These are phyloP conservation scores for Kwoniella mangroviensis DNA, from an alignment of 768 basidiomycete species.

Conservation along the genomic window DNA sequence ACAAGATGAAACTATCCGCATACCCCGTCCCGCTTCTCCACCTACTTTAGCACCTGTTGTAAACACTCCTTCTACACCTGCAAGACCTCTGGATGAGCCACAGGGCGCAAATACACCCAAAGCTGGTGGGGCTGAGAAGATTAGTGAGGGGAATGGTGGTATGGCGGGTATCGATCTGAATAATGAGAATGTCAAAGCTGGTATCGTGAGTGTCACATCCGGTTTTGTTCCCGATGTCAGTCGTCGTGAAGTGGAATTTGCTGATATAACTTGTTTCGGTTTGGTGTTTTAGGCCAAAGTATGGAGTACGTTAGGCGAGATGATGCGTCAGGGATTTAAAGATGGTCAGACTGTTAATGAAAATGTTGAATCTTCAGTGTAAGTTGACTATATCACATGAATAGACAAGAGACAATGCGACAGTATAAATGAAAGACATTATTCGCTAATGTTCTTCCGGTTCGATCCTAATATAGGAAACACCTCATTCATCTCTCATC, in stretches of 20 bases:
- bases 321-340: slow-evolving; percentile 37
- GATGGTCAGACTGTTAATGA: slow-evolving; percentile 11
- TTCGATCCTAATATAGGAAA: slow-evolving; percentile 19
- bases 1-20: slow-evolving; percentile 12
- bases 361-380: slow-evolving; percentile 26
- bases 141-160: background rate
- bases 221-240: background rate
- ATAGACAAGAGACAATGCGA: too few relatives aligned
- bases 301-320: slow-evolving; percentile 35
- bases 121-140: background rate
- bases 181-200: slow-evolving; percentile 24
- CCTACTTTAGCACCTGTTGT: slow-evolving; percentile 6
- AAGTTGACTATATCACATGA: too few relatives aligned
- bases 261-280: background rate
- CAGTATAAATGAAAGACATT: too few relatives aligned
- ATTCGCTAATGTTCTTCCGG: too few relatives aligned
- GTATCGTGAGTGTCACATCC: slow-evolving; percentile 23
- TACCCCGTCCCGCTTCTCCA: slow-evolving; percentile 13
- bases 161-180: slow-evolving; percentile 26
- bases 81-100: background rate
- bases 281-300: slow-evolving; percentile 26
- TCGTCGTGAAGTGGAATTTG: background rate
- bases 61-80: background rate
- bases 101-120: background rate
- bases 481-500: slow-evolving; percentile 40